Evolutionary conservation across 805 yeast species (phyloP), one percentile per base, ranked within the genome.

Genomic region (Ogataea ramenticola): DNA sequence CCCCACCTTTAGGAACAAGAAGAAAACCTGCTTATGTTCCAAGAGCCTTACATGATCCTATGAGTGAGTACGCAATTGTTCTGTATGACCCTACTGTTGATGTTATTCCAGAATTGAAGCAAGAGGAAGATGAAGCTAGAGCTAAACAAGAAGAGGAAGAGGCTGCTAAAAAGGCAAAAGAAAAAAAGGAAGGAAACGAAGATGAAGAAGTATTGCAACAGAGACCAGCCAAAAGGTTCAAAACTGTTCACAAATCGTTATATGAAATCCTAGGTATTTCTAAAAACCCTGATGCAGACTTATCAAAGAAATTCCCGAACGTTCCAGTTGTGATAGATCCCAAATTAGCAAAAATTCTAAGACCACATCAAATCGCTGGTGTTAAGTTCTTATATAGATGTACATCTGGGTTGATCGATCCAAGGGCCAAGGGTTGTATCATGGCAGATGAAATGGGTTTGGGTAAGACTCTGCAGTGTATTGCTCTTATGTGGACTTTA

Each of bases 381-480:
- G 96, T 91, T 36, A 79, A 86, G 60, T 93, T 93, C 59, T 66
- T 93, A 46, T 93, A 89, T 56, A 67, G 90, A 44, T 91, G 99
- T 63, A 88, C 95, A 0, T 75, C 96, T 1, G 99, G 99, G 0
- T 64, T 90, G 30, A 75, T 82, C 24, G 88, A 84, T 58, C 75
- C 87, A 8, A 71, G 83, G 30, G 97, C 97, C 0, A 79, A 84
- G 56, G 99, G 99, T 3, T 91, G 97, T 58, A 91, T 91, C 41
- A 91, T 91, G 98, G 97, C 97, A 0, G 97, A 89, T 65, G 97
- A 86, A 62, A 89, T 89, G 97, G 97, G 96, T 0, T 67, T 93
- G 16, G 96, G 96, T 22, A 88, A 88, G 58, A 88, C 96, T 0
- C 68, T 88, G 22, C 96, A 88, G 60, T 91, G 98, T 61, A 74